Percentiles rank a stretch among this genome's conserved stretches.
Conservation (phyloP, 1,284 basidiomycete genomes). For the Melampsora americana region DNA sequence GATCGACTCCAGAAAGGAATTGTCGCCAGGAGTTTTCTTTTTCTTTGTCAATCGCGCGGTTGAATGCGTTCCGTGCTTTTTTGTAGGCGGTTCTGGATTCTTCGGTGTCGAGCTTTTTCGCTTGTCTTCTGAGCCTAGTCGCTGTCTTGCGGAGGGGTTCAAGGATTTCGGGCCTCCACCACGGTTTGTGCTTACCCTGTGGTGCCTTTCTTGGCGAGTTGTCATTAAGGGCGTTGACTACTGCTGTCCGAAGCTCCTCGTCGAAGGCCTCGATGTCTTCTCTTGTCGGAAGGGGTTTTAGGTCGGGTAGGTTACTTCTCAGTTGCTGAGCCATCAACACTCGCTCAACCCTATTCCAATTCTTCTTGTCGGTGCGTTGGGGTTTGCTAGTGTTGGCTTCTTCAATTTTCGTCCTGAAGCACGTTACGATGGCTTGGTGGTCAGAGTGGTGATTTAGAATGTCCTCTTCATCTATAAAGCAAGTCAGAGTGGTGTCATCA, state of each 20-base stretch:
- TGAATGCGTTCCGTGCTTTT: background rate
- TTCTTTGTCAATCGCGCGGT: background rate
- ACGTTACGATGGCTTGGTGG: constrained; percentile 20
- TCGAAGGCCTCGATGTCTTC: background rate
- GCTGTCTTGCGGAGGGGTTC: too few species aligned
- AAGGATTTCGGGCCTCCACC: too few species aligned
- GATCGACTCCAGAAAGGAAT: too few species aligned
- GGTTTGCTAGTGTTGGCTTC: background rate
- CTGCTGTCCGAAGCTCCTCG: too few species aligned
- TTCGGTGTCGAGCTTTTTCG: background rate
- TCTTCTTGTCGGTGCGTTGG: background rate
- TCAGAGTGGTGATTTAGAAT: constrained; percentile 22
- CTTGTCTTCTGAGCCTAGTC: too few species aligned
- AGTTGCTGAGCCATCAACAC: background rate
- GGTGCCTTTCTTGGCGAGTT: too few species aligned
- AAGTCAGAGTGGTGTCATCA: background rate
- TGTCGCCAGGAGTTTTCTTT: too few species aligned
- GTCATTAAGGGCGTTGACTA: too few species aligned
- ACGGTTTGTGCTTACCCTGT: too few species aligned
- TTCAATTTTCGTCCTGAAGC: background rate
- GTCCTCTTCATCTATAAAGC: background rate
- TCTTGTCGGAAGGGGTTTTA: background rate
- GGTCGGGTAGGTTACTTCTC: background rate
- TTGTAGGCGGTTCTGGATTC: background rate
- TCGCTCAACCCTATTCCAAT: too few species aligned